These are phyloP conservation scores for Backusella tarrabulga DNA, from an alignment of 192 early-diverging fungal genomes.

Conservation along the genomic window DNA sequence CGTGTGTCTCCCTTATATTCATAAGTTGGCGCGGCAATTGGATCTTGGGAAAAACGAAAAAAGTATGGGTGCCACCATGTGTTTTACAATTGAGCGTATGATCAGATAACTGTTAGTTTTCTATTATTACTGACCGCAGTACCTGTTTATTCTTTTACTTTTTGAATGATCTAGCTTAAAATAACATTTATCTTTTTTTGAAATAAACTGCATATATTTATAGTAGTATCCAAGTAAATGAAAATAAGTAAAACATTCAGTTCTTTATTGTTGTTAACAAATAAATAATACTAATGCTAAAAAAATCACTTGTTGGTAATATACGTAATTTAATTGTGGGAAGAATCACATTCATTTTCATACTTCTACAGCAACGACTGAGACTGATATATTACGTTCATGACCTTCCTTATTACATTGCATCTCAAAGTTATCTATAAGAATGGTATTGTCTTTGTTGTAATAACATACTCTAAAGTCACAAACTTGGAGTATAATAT, in stretches of 20 bases:
- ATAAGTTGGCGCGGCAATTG: background rate
- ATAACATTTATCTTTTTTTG: background rate
- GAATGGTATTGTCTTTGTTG: no score
- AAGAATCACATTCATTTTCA: background rate
- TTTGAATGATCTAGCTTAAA: background rate
- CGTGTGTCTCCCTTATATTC: background rate
- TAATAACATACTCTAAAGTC: no score
- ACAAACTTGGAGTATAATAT: no score
- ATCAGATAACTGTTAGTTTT: background rate
- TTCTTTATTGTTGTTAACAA: background rate
- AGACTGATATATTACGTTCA: no score
- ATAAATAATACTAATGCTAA: no score
- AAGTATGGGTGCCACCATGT: background rate
- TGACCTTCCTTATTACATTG: no score
- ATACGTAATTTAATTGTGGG: background rate
- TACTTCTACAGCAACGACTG: no score
- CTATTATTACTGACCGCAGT: background rate
- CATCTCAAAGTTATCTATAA: no score
- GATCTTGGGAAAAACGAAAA: constrained; percentile 1
- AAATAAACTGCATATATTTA: background rate
- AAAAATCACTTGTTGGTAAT: background rate
- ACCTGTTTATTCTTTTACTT: background rate
- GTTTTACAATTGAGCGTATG: background rate
- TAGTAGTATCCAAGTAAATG: background rate
- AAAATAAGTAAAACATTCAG: background rate